Conservation (phyloP, 2,329 filamentous ascomycete genomes). For the Calonectria multiphialidica region DNA sequence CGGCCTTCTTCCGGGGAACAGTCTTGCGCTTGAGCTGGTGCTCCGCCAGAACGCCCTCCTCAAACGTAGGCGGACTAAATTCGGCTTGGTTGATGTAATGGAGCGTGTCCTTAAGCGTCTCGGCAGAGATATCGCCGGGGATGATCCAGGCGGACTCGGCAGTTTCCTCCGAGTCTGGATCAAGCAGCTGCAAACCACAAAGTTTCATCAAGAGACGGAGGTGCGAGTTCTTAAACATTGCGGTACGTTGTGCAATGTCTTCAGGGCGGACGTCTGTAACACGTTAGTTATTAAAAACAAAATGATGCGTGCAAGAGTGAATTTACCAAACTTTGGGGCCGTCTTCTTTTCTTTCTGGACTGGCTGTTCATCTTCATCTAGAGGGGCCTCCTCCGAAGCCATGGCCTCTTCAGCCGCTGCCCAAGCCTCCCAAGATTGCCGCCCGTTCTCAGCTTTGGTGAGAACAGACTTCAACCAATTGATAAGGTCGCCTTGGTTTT, state of each 20-base stretch:
- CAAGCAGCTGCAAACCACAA: constrained; percentile 74
- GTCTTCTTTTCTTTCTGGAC: constrained; percentile 43
- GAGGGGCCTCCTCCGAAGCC: constrained; percentile 50
- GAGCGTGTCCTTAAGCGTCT: constrained; percentile 76
- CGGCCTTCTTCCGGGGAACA: constrained; percentile 65
- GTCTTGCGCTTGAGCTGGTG: constrained; percentile 83
- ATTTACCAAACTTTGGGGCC: constrained; percentile 51
- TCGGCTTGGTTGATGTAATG: constrained; percentile 82
- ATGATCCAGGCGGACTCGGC: constrained; percentile 84
- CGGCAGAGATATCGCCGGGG: constrained; percentile 73
- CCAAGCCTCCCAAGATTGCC: constrained; percentile 87
- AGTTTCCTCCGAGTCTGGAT: constrained; percentile 72
- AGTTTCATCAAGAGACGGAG: constrained; percentile 87
- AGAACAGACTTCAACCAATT: constrained; percentile 85
- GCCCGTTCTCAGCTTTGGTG: constrained; percentile 75
- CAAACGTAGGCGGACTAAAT: constrained; percentile 81
- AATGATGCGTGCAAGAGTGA: background rate
- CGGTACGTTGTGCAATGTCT: constrained; percentile 73
- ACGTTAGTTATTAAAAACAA: constrained; percentile 43
- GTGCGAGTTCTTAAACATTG: constrained; percentile 91
- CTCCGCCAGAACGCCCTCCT: constrained; percentile 80
- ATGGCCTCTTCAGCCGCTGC: constrained; percentile 75
- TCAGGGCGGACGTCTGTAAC: constrained; percentile 70
- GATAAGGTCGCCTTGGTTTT: constrained; percentile 81
- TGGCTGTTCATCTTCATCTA: constrained; percentile 40